Evolutionary conservation across 352 stramenopile genomes (phyloP).

Genomic region (Phytopythium helicoides): DNA sequence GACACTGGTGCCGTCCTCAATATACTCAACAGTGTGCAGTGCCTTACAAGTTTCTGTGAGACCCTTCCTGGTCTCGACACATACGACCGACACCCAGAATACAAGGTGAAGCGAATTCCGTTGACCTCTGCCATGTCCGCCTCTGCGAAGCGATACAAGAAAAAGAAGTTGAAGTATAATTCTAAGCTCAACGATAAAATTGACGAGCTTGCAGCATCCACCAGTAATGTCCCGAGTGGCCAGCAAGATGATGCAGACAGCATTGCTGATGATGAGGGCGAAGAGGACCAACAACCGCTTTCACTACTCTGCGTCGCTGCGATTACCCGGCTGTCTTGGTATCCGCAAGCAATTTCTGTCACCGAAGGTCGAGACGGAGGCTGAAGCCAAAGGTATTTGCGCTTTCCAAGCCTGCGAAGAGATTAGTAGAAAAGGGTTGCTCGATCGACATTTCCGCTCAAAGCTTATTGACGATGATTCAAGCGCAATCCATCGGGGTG

Average conservation of each 20-base stretch:
- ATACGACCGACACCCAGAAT: constrained; percentile 77
- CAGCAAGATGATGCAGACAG: constrained; percentile 18
- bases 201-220: constrained; percentile 39
- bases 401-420: constrained; percentile 81
- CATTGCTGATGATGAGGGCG: constrained; percentile 10
- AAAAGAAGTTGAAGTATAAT: constrained; percentile 82
- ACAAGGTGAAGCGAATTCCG: constrained; percentile 68
- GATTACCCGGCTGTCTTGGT: constrained; percentile 48
- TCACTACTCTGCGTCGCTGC: constrained; percentile 60
- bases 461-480: constrained; percentile 56
- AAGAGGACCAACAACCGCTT: constrained; percentile 30
- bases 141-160: constrained; percentile 56
- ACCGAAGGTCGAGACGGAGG: constrained; percentile 53
- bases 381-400: constrained; percentile 77
- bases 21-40: constrained; percentile 54
- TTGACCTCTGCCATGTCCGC: constrained; percentile 42
- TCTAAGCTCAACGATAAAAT: constrained; percentile 78
- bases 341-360: constrained; percentile 68
- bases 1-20: constrained; percentile 71
- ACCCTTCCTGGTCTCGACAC: constrained; percentile 79
- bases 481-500: constrained; percentile 29
- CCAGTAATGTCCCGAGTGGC: background rate
- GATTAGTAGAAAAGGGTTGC: constrained; percentile 57
- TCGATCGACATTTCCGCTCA: constrained; percentile 74
- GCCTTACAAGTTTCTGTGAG: constrained; percentile 78